These are phyloP conservation scores for Rubia peregrina DNA, from an alignment of 305 asterid genomes.

Conservation along the genomic window DNA sequence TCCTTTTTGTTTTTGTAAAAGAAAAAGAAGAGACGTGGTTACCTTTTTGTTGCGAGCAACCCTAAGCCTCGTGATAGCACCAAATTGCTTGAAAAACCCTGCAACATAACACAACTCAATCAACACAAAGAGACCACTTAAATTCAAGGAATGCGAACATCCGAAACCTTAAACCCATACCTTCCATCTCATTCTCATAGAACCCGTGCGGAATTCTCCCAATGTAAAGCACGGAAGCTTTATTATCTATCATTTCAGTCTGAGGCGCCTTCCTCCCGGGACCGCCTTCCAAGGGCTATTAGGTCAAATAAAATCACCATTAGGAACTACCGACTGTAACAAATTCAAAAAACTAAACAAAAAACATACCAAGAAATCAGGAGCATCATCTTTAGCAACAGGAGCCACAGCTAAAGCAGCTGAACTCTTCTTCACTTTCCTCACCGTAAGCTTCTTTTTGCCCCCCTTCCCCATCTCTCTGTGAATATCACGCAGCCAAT, in stretches of 20 bases:
- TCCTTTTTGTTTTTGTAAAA: too few relatives aligned
- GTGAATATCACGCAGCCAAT: background rate
- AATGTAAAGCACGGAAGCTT: slow-evolving; percentile 64
- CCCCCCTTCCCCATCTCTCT: slow-evolving; percentile 21
- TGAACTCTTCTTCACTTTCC: slow-evolving; percentile 15
- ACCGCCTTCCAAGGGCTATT: slow-evolving; percentile 75
- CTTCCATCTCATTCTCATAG: slow-evolving; percentile 91
- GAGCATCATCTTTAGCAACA: slow-evolving; percentile 17
- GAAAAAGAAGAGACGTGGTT: background rate
- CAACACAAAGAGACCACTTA: background rate
- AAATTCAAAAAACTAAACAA: background rate
- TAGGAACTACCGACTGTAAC: background rate
- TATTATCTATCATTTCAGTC: slow-evolving; percentile 34
- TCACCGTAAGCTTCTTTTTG: slow-evolving; percentile 16
- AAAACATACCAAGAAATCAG: slow-evolving; percentile 31
- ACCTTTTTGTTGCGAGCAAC: slow-evolving; percentile 87
- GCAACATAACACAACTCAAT: slow-evolving; percentile 21
- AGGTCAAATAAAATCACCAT: background rate
- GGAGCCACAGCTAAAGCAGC: slow-evolving; percentile 9
- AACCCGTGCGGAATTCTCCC: slow-evolving; percentile 98
- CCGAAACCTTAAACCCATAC: slow-evolving; percentile 25
- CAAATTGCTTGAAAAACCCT: slow-evolving; percentile 92
- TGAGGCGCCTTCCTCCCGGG: slow-evolving; percentile 46
- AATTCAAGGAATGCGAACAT: background rate
- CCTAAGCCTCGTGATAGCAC: slow-evolving; percentile 70